Conservation (phyloP, 495 filamentous ascomycete genomes). For the Penicillium chermesinum region DNA sequence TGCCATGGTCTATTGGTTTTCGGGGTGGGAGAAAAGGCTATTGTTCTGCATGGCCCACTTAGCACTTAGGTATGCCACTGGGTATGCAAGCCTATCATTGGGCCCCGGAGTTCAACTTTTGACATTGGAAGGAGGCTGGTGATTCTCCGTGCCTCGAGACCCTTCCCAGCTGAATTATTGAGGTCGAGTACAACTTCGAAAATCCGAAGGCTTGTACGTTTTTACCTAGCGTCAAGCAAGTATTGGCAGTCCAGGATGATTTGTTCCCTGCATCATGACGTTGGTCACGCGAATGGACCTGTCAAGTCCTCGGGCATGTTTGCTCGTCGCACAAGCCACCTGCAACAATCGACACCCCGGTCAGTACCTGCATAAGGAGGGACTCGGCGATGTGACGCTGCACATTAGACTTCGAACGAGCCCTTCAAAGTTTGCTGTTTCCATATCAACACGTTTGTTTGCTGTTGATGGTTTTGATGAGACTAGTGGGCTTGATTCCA, state of each 20-base stretch:
- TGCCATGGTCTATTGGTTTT: not conserved
- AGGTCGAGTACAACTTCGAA: too few species aligned
- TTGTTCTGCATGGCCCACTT: too few species aligned
- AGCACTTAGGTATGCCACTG: too few species aligned
- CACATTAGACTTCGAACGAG: conserved; percentile 8
- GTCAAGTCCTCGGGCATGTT: conserved; percentile 20
- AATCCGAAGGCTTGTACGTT: too few species aligned
- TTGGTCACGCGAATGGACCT: conserved; percentile 6
- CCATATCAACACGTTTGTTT: conserved; percentile 19
- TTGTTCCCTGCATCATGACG: too few species aligned
- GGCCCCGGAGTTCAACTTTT: too few species aligned
- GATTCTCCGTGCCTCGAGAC: too few species aligned
- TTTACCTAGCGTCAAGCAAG: too few species aligned
- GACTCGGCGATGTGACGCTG: conserved; percentile 15
- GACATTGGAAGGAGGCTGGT: too few species aligned
- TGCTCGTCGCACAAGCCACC: conserved; percentile 20
- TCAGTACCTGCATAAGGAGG: conserved; percentile 14
- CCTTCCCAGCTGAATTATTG: too few species aligned
- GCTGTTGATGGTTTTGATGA: too few species aligned
- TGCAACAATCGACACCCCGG: conserved; percentile 15
- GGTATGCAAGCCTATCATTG: not conserved
- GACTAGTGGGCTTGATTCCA: conserved; percentile 4
- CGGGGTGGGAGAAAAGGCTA: conserved; percentile 2
- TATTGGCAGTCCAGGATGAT: too few species aligned
- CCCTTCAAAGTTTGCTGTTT: conserved; percentile 6